These are phyloP conservation scores for Cryptococcus sp. DNA, from an alignment of 1,284 basidiomycete species.

Conservation along the genomic window DNA sequence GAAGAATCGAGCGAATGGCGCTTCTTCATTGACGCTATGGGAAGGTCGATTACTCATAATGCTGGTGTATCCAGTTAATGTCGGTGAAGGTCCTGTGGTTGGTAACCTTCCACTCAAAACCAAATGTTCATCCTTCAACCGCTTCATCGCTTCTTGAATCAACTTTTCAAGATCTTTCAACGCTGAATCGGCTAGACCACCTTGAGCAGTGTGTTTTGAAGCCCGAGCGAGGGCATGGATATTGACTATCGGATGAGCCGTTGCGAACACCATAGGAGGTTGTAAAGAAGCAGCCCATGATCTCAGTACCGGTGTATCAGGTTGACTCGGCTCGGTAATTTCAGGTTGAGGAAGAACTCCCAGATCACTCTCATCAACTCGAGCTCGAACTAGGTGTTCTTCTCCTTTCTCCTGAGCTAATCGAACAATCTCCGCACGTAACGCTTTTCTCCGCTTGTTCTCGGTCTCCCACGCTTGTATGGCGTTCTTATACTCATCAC, in stretches of 20 bases:
- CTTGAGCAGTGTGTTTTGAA: too few species aligned
- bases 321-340: neutral
- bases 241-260: neutral
- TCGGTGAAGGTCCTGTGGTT: neutral
- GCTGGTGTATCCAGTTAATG: neutral
- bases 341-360: too few species aligned
- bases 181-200: neutral
- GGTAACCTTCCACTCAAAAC: neutral
- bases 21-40: neutral
- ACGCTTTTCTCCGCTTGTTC: neutral
- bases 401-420: neutral
- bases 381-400: neutral
- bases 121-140: constrained; percentile 1
- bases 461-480: neutral
- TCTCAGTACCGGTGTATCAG: neutral
- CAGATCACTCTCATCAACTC: neutral
- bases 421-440: neutral
- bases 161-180: neutral
- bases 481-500: neutral
- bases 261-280: neutral
- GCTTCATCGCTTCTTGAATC: neutral
- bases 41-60: neutral
- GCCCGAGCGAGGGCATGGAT: neutral
- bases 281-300: neutral
- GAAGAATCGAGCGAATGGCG: neutral